These are phyloP conservation scores for Dipodascopsis uninucleata DNA, from an alignment of 805 yeast species.

Conservation along the genomic window DNA sequence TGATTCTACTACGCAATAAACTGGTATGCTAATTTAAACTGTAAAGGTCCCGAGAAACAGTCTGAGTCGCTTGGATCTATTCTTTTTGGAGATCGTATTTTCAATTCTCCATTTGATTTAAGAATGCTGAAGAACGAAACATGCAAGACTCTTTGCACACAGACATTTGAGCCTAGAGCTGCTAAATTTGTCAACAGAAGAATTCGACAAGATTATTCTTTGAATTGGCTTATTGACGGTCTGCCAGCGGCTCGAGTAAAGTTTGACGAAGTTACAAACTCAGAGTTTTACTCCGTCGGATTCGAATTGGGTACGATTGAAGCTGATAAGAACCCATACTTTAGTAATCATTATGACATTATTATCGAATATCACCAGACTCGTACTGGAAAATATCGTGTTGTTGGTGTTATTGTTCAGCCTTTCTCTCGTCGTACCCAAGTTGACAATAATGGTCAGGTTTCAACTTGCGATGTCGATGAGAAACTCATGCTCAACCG, in stretches of 20 bases:
- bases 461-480: conserved; percentile 32
- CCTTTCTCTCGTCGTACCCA: conserved; percentile 56
- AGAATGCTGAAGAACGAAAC: conserved; percentile 68
- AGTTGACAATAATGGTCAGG: conserved; percentile 36
- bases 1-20: too few relatives aligned
- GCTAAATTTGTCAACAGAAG: conserved; percentile 71
- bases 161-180: conserved; percentile 59
- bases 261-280: conserved; percentile 53
- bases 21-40: too few relatives aligned
- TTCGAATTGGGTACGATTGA: conserved; percentile 74
- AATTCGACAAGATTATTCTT: conserved; percentile 76
- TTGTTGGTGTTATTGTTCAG: conserved; percentile 81
- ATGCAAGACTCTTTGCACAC: conserved; percentile 66
- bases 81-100: conserved; percentile 92
- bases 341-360: conserved; percentile 79
- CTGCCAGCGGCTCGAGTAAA: conserved; percentile 75
- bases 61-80: conserved; percentile 90
- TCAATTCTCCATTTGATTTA: conserved; percentile 82
- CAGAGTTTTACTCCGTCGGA: conserved; percentile 72
- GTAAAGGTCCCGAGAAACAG: conserved; percentile 47
- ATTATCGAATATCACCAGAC: conserved; percentile 78
- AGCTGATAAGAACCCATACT: conserved; percentile 51
- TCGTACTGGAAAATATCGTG: conserved; percentile 64
- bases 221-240: conserved; percentile 93
- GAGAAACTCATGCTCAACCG: conserved; percentile 37